These are phyloP conservation scores for Tephrocybe sp. DNA, from an alignment of 768 basidiomycete species.

Conservation along the genomic window DNA sequence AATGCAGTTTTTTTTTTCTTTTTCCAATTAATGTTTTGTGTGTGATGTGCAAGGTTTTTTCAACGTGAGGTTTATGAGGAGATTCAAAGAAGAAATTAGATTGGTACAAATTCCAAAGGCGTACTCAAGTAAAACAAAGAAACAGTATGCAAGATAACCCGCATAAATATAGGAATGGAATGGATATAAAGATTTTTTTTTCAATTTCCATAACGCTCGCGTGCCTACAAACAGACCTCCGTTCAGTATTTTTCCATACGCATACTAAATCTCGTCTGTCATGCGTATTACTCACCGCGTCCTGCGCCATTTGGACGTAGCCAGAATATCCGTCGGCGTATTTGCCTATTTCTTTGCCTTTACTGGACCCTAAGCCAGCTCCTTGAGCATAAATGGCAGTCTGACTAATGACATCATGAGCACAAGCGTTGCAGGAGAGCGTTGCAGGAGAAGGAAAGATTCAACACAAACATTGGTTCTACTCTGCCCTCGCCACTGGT, in stretches of 20 bases:
- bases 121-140: not conserved
- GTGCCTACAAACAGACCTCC: conserved; percentile 27
- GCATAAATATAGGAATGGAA: conserved; percentile 5
- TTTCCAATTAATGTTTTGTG: not conserved
- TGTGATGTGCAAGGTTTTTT: too few species aligned
- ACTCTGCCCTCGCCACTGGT: conserved; percentile 79
- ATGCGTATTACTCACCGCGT: conserved; percentile 46
- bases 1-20: not conserved
- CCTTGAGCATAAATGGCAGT: conserved; percentile 87
- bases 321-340: conserved; percentile 65
- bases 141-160: conserved; percentile 11
- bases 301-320: conserved; percentile 72
- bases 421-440: not conserved
- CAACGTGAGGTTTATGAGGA: not conserved
- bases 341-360: conserved; percentile 79
- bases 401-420: conserved; percentile 40
- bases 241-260: conserved; percentile 12
- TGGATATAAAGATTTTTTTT: not conserved
- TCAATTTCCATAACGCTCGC: conserved; percentile 37
- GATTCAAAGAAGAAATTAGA: not conserved
- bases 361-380: conserved; percentile 89
- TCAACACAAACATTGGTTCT: conserved; percentile 72
- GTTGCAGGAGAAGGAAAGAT: not conserved
- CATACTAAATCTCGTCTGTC: conserved; percentile 7
- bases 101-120: not conserved